These are phyloP conservation scores for Candida succiphila DNA, from an alignment of 805 yeast genomes.

Conservation along the genomic window DNA sequence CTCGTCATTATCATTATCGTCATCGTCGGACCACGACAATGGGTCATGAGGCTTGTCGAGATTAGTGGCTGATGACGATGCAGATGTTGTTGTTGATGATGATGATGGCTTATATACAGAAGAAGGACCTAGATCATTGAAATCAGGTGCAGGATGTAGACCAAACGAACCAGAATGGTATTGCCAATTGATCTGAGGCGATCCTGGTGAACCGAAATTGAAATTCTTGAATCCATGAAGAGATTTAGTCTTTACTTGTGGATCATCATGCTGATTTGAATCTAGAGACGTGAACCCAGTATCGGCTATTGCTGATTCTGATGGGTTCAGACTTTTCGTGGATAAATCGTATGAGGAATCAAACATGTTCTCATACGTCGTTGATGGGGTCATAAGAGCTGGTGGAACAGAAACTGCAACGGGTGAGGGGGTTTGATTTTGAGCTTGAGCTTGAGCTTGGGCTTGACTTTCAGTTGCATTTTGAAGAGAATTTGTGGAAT, in stretches of 20 bases:
- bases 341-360: no score
- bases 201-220: slow-evolving; percentile 3
- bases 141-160: no score
- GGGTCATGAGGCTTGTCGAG: not conserved
- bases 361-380: slow-evolving; percentile 10
- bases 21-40: not conserved
- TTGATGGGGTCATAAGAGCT: slow-evolving; percentile 11
- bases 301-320: no score
- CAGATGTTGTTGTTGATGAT: not conserved
- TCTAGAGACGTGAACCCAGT: no score
- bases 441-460: not conserved
- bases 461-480: not conserved
- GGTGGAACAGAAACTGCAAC: not conserved
- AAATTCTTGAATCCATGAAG: not conserved
- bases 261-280: no score
- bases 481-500: not conserved
- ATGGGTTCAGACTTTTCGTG: no score
- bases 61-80: not conserved
- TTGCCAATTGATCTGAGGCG: no score
- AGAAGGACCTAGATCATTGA: not conserved
- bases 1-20: not conserved
- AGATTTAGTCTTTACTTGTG: not conserved
- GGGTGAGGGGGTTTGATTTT: not conserved
- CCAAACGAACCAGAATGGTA: no score
- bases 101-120: not conserved